phyloP scores from a whole-genome alignment of 257 asterid species.

The Plantago elongata region DNA sequence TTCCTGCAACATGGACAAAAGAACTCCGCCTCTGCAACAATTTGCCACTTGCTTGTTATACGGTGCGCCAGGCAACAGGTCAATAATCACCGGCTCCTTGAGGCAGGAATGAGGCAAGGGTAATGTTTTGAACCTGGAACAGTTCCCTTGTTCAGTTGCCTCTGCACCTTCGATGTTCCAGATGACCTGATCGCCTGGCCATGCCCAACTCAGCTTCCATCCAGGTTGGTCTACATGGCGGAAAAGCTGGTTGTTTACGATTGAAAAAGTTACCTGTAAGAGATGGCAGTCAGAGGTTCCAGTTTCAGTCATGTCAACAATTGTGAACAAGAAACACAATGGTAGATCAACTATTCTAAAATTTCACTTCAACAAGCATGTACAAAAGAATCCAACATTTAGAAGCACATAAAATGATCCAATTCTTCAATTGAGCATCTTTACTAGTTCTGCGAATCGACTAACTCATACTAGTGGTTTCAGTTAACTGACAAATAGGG shows the following conservation, averaged over 20 bases:
- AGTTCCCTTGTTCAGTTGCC: slow-evolving; percentile 70
- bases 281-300: not conserved
- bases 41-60: slow-evolving; percentile 46
- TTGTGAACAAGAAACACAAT: not conserved
- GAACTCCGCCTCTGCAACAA: slow-evolving; percentile 71
- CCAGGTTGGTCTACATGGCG: slow-evolving; percentile 70
- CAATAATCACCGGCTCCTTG: slow-evolving; percentile 53
- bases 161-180: slow-evolving; percentile 69
- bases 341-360: not conserved
- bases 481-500: too few relatives aligned
- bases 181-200: slow-evolving; percentile 59
- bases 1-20: slow-evolving; percentile 61
- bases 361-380: too few relatives aligned
- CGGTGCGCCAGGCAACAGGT: slow-evolving; percentile 62
- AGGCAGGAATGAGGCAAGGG: slow-evolving; percentile 67
- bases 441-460: too few relatives aligned
- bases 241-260: slow-evolving; percentile 62
- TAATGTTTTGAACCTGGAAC: slow-evolving; percentile 45
- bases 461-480: too few relatives aligned
- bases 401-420: too few relatives aligned
- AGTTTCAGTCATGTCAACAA: not conserved
- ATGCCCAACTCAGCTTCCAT: slow-evolving; percentile 68
- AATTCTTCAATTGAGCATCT: too few relatives aligned
- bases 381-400: too few relatives aligned
- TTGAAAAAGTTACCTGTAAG: slow-evolving; percentile 43